Evolutionary conservation across 169 alveolate species (phyloP).

Genomic region (Toxoplasma gondii): DNA sequence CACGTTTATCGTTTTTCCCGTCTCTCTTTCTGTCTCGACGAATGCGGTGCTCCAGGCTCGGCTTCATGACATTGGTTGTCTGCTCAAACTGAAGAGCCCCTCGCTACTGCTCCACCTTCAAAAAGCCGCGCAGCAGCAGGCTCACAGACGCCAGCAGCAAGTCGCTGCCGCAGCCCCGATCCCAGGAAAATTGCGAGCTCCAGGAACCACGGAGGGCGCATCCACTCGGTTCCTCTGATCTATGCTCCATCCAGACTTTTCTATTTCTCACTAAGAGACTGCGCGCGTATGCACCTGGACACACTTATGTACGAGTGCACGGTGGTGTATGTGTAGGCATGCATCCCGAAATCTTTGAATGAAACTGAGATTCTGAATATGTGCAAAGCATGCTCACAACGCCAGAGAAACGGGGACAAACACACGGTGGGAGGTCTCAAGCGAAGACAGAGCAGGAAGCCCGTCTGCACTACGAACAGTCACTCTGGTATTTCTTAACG

Average conservation of each 20-base stretch:
- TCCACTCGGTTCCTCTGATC: too few species aligned
- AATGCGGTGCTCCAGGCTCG: conserved; percentile 51
- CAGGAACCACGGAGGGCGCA: too few species aligned
- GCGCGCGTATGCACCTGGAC: background rate
- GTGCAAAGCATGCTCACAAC: too few species aligned
- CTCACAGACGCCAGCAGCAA: conserved; percentile 46
- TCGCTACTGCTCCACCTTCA: conserved; percentile 86
- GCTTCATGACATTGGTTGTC: conserved; percentile 71
- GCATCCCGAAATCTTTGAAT: background rate
- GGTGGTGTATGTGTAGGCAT: background rate
- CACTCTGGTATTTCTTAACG: too few species aligned
- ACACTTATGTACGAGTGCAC: background rate
- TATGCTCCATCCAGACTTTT: background rate
- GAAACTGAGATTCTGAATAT: too few species aligned
- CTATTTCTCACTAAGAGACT: background rate
- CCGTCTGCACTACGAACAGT: too few species aligned
- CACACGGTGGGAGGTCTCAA: too few species aligned
- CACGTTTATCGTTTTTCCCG: background rate
- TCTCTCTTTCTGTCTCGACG: background rate
- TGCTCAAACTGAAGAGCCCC: conserved; percentile 90
- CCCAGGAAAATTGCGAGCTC: background rate
- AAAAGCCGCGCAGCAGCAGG: conserved; percentile 79
- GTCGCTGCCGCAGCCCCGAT: background rate
- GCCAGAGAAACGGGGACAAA: too few species aligned
- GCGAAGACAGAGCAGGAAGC: too few species aligned